Conservation (phyloP, 805 yeast species). For the Komagataella pseudopastoris region DNA sequence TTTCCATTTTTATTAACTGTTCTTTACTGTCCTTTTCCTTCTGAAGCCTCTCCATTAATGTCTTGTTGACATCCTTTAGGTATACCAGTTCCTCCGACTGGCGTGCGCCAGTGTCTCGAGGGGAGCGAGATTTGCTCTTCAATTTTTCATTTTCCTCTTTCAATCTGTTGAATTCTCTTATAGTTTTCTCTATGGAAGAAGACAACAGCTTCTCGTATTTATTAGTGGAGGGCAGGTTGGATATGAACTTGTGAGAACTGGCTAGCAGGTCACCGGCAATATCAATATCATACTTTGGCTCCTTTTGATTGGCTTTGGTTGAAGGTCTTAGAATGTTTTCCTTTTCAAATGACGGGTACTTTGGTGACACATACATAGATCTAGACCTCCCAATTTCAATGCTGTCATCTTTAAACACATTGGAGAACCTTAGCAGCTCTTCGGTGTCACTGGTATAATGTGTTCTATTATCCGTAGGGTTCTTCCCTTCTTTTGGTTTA, state of each 20-base stretch:
- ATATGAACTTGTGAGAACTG: constrained; percentile 1
- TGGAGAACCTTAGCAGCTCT: constrained; percentile 2
- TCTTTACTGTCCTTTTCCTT: not conserved
- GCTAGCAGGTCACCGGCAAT: constrained; percentile 1
- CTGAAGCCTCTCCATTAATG: constrained; percentile 5
- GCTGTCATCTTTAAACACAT: constrained; percentile 4
- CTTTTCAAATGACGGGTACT: constrained; percentile 3
- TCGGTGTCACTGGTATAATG: not conserved
- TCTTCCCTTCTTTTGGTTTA: constrained; percentile 1
- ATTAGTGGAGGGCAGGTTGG: not conserved
- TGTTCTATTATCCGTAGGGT: not conserved
- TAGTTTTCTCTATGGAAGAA: constrained; percentile 1
- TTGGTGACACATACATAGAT: not conserved
- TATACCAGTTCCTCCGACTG: constrained; percentile 2
- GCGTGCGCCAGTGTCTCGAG: not conserved
- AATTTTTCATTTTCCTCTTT: constrained; percentile 2
- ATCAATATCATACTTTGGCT: not conserved
- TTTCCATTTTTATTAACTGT: not conserved
- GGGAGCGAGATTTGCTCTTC: not conserved
- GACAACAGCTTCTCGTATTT: constrained; percentile 1
- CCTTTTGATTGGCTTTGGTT: constrained; percentile 5
- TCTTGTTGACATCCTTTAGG: constrained; percentile 3
- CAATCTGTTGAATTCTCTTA: constrained; percentile 2
- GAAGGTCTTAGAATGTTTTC: constrained; percentile 12
- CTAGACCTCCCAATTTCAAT: constrained; percentile 15